Percentiles rank a stretch among this genome's conserved stretches.
phyloP scores from a whole-genome alignment of 75 land plant species.

The Pseudotsuga menziesii region DNA sequence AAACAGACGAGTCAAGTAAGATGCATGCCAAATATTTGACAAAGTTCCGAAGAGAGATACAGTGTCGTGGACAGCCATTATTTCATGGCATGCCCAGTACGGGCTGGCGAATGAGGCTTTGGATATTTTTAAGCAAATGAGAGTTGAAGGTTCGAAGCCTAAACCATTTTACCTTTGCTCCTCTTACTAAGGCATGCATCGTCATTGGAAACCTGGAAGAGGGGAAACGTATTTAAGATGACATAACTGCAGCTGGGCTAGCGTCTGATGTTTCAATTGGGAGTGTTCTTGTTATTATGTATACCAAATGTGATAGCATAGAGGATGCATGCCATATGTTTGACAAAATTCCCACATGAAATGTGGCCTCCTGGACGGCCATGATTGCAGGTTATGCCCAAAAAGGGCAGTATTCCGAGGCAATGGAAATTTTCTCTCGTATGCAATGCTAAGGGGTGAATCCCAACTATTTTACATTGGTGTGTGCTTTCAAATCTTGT shows the following conservation, averaged over 20 bases:
- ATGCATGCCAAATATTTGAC: too few species aligned
- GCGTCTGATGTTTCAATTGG: constrained; percentile 1
- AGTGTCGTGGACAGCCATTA: too few species aligned
- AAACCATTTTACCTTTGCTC: constrained; percentile 1
- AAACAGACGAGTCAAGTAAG: too few species aligned
- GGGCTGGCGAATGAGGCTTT: too few species aligned
- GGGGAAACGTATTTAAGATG: constrained; percentile 11
- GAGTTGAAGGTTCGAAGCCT: not conserved
- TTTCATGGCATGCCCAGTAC: too few species aligned
- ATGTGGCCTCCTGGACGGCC: constrained; percentile 16
- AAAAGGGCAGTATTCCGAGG: constrained; percentile 13
- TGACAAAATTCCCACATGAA: constrained; percentile 7
- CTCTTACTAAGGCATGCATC: constrained; percentile 12
- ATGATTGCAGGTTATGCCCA: constrained; percentile 15
- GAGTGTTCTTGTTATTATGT: constrained; percentile 16
- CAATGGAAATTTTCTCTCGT: constrained; percentile 15
- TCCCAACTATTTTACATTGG: constrained; percentile 19
- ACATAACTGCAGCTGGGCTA: constrained; percentile 4
- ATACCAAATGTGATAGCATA: constrained; percentile 7
- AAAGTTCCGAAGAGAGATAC: too few species aligned
- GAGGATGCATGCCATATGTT: constrained; percentile 13
- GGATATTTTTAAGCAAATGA: not conserved
- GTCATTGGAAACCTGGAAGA: not conserved
- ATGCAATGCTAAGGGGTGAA: constrained; percentile 18
- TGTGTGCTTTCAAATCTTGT: constrained; percentile 20